Conservation (phyloP, 2,329 filamentous ascomycete genomes). For the Ophiognomonia clavigignenti-juglandacearum region DNA sequence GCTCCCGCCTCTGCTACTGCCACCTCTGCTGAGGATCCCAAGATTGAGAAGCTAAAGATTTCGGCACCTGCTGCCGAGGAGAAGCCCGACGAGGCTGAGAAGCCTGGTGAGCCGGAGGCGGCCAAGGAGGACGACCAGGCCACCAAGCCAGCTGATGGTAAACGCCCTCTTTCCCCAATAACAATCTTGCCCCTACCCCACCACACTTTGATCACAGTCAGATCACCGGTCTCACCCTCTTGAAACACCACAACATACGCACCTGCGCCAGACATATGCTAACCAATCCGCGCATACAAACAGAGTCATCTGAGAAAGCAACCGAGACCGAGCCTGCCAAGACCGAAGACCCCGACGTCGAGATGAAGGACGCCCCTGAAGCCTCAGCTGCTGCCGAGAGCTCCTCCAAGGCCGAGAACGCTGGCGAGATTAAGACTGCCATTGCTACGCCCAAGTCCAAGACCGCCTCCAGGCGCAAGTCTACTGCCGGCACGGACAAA, state of each 20-base stretch:
- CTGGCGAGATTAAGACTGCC: conserved; percentile 24
- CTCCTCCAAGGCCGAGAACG: conserved; percentile 28
- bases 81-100: conserved; percentile 6
- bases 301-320: conserved; percentile 26
- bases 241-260: neutral
- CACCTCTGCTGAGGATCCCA: conserved; percentile 14
- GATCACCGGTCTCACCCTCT: neutral
- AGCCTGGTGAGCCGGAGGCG: conserved; percentile 3
- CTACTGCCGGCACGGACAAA: conserved; percentile 60
- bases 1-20: conserved; percentile 8
- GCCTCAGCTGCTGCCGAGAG: conserved; percentile 33
- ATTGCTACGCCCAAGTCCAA: conserved; percentile 35
- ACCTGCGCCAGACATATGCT: conserved; percentile 17
- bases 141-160: conserved; percentile 22
- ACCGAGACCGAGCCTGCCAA: conserved; percentile 18
- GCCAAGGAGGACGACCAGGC: conserved; percentile 15
- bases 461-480: conserved; percentile 66
- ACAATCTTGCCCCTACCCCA: no score
- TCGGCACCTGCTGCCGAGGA: conserved; percentile 13
- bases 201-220: neutral
- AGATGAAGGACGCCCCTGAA: conserved; percentile 68
- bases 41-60: conserved; percentile 11
- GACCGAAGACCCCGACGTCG: conserved; percentile 42
- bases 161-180: neutral
- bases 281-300: conserved; percentile 23